Base-by-base conservation (phyloP, 2,329 filamentous ascomycete genomes). In the Fusarium ambrosium region DNA sequence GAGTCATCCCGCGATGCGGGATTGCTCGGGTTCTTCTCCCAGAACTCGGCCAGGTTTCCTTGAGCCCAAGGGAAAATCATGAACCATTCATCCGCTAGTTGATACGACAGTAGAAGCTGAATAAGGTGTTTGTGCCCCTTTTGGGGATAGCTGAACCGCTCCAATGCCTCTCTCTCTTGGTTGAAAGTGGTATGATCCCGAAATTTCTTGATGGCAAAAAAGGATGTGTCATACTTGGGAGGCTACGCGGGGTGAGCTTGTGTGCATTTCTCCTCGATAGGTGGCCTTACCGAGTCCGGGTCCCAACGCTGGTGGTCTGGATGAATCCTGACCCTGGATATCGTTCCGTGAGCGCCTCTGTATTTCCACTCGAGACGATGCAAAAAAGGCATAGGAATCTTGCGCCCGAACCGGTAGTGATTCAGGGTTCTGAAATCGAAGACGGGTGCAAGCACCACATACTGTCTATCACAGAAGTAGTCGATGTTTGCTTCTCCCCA, bases 11-110 rank as follows among this genome's bases (percentile, higher is more conserved):
- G 22, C 3, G 45, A 58, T 22, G 27, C 3, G 9, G 32, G 34
- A 32, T 58, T 37, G 4, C n/a, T 39, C 2, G 1, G 4, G 6
- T 51, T 62, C 0, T 24, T 60, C n/a, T 27, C 3, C 65, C 65
- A 67, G 37, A 58, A 37, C 14, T 67, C 8, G 6, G 36, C 45
- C 1, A 67, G n/a, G 18, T 67, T 55, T 2, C 41, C 10, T 14
- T 58, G n/a, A 13, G 59, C 65, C 51, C 65, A 67, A 4, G 58
- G 64, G 14, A 67, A 67, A 24, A 67, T 7, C n/a, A 67, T n/a
- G 11, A 32, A 43, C 2, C 0, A 13, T 4, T n/a, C 32, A 2
- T 9, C 39, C 4, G 4, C 13, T 32, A 16, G 13, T 6, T 63
- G 24, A n/a, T 67, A 67, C 5, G 65, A 67, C 1, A 29, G n/a